Conservation (phyloP, 805 yeast species). For the Ogataea zsoltii region DNA sequence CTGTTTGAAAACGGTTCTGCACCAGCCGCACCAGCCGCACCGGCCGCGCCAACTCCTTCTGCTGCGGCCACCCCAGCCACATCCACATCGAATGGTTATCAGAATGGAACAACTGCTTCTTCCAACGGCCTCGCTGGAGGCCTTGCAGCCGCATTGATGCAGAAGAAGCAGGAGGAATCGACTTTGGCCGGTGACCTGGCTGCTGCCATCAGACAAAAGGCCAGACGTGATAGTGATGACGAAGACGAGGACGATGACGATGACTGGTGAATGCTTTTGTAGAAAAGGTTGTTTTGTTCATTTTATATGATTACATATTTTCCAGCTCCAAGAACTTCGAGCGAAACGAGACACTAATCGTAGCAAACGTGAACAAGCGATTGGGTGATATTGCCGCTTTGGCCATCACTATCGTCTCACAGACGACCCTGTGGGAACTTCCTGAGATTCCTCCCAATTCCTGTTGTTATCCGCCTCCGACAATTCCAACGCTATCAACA, state of each 20-base stretch:
- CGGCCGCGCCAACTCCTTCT: constrained; percentile 39
- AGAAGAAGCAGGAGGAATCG: constrained; percentile 60
- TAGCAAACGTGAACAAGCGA: too few species aligned
- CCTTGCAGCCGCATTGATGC: constrained; percentile 66
- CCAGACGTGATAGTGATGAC: constrained; percentile 67
- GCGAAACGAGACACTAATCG: background rate
- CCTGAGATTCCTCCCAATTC: background rate
- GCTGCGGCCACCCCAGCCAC: constrained; percentile 23
- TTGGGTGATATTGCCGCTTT: too few species aligned
- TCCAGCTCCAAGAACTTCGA: background rate
- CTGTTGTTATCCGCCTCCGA: constrained; percentile 12
- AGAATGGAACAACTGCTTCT: constrained; percentile 4
- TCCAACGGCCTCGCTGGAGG: constrained; percentile 40
- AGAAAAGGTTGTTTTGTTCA: background rate
- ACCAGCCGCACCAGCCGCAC: constrained; percentile 42
- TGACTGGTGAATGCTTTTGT: constrained; percentile 35
- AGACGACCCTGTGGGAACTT: background rate
- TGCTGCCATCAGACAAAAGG: constrained; percentile 80
- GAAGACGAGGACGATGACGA: constrained; percentile 71
- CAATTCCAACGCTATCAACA: constrained; percentile 16
- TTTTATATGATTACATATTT: constrained; percentile 1
- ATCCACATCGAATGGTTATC: background rate
- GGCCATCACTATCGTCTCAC: background rate
- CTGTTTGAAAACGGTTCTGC: constrained; percentile 31
- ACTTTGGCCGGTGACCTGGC: constrained; percentile 83